Evolutionary conservation across 148 eudicot genomes (phyloP), one percentile per base, ranked within the genome.

Genomic region (Persicaria tinctoria): DNA sequence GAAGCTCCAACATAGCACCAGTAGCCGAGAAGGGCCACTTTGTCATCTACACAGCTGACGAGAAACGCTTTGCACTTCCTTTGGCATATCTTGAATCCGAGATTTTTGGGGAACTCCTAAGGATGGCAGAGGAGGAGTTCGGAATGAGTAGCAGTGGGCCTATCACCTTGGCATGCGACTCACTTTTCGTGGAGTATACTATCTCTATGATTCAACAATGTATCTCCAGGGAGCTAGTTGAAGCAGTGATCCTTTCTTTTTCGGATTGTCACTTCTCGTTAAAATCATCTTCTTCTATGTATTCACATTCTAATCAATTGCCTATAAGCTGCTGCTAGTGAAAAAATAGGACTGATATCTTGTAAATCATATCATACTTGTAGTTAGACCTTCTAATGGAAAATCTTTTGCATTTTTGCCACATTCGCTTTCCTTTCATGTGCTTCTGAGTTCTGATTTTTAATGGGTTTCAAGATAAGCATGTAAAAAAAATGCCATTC

Each of bases 141-240:
- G 78, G 74, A 12, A 3, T 53, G 62, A 3, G 1, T 32, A 12
- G 78, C 9, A 64, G 51, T 54, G 60, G 74, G 4, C 66, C 74
- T 8, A 69, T 76, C 74, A 76, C 78, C 6, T 23, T 76, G 62
- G 68, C 74, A 9, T 76, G 78, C 44, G 74, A 69, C 46, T 53
- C 51, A 14, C 18, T 3, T 70, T 55, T 76, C 41, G 45, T 76
- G 53, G 78, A 76, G 74, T 70, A 69, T 41, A 46, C 53, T 12
- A 47, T 76, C 38, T 51, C 64, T 45, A 54, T 76, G 41, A 41
- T 68, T 38, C 41, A 12, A n/a, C 55, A 50, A 38, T 23, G 70
- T 69, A 51, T 32, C 54, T 63, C 51, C 6, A 38, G 46, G 55
- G 74, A 53, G 6, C 6, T 38, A 4, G 45, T 51, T 48, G 46